phyloP scores from a whole-genome alignment of 2,329 filamentous ascomycete species.

The Apiospora rasikravindrae region DNA sequence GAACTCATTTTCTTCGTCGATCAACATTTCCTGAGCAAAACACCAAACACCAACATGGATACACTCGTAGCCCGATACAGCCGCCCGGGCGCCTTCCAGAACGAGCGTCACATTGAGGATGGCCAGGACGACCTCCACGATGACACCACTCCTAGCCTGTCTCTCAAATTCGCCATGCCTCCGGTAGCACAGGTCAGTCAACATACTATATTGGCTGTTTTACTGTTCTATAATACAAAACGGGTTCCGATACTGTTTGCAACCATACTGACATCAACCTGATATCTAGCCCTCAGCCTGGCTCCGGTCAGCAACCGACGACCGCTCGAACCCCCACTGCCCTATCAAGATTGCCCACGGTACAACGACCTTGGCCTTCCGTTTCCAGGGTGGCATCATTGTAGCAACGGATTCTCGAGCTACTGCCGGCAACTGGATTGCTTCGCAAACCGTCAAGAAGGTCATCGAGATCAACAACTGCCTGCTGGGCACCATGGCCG shows the following conservation, averaged over 20 bases:
- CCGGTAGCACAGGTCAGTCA: conserved; percentile 82
- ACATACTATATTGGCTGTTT: conserved; percentile 23
- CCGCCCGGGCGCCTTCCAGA: conserved; percentile 72
- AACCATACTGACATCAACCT: conserved; percentile 16
- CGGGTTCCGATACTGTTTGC: not conserved
- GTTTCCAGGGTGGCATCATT: conserved; percentile 98
- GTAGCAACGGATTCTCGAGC: conserved; percentile 97
- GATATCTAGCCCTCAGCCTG: conserved; percentile 79
- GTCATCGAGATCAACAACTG: conserved; percentile 98
- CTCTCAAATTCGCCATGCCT: conserved; percentile 93
- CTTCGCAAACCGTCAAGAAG: conserved; percentile 99
- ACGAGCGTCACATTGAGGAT: conserved; percentile 74
- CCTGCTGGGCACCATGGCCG: conserved; percentile 96
- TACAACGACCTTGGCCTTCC: conserved; percentile 96
- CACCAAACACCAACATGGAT: conserved; percentile 69
- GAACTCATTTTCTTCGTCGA: not conserved
- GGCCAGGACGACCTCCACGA: conserved; percentile 75
- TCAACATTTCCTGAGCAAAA: not conserved
- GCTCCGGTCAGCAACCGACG: conserved; percentile 96
- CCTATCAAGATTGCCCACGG: conserved; percentile 99
- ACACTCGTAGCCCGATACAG: conserved; percentile 91
- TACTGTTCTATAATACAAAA: not conserved
- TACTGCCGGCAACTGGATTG: conserved; percentile 98
- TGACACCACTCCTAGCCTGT: conserved; percentile 75
- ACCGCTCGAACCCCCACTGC: conserved; percentile 94